These are phyloP conservation scores for Podaxis pistillaris DNA, from an alignment of 768 basidiomycete species.

Conservation along the genomic window DNA sequence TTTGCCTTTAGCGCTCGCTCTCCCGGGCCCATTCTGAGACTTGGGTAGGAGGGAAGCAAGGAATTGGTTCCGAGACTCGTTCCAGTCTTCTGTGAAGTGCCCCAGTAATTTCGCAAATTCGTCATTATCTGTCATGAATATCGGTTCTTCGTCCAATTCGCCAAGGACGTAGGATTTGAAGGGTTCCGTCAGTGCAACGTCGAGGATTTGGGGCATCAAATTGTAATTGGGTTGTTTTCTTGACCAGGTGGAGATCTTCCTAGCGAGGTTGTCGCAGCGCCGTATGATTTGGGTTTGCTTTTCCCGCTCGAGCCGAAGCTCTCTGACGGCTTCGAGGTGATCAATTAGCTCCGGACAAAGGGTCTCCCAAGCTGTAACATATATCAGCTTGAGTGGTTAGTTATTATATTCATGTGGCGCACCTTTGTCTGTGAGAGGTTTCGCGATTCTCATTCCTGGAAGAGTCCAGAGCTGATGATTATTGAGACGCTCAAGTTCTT, in stretches of 20 bases:
- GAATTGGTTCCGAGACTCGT: slow-evolving; percentile 19
- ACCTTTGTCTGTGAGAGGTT: slow-evolving; percentile 25
- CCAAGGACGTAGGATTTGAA: slow-evolving; percentile 3
- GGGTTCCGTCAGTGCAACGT: slow-evolving; percentile 2
- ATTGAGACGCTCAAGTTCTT: slow-evolving; percentile 10
- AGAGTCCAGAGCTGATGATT: slow-evolving; percentile 10
- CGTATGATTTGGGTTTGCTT: neutral
- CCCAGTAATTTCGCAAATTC: slow-evolving; percentile 14
- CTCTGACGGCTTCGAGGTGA: slow-evolving; percentile 12
- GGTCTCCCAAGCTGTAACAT: slow-evolving; percentile 24
- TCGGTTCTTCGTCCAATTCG: neutral
- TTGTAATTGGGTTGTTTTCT: neutral
- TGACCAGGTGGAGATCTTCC: neutral
- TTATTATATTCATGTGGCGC: neutral
- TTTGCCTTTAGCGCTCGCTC: neutral
- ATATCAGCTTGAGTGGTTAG: neutral
- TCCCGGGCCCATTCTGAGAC: neutral
- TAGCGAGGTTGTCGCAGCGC: neutral
- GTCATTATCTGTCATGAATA: neutral
- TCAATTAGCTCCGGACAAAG: slow-evolving; percentile 22
- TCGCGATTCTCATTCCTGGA: slow-evolving; percentile 20
- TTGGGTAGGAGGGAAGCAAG: slow-evolving; percentile 19
- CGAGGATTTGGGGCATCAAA: neutral
- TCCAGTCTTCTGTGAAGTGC: slow-evolving; percentile 21
- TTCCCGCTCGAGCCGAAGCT: slow-evolving; percentile 13